Conservation (phyloP, 371 early-diverging fungal species). For the Amoeboaphelidium protococcarum region DNA sequence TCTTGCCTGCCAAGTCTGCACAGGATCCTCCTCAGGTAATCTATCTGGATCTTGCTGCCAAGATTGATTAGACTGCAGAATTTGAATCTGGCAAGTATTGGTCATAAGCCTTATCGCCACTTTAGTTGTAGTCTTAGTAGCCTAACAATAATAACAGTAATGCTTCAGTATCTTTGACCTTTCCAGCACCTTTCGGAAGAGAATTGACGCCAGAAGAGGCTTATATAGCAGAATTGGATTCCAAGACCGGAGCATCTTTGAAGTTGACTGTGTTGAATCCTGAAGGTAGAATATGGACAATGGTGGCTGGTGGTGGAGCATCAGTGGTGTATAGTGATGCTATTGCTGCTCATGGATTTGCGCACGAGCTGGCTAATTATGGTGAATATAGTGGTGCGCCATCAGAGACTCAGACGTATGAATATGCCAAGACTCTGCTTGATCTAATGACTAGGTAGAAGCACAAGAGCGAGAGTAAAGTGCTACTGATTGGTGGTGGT, state of each 20-base stretch:
- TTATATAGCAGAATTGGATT: constrained; percentile 83
- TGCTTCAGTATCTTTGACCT: constrained; percentile 66
- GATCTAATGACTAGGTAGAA: constrained; percentile 83
- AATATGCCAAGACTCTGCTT: constrained; percentile 88
- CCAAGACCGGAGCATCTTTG: constrained; percentile 91
- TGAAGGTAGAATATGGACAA: constrained; percentile 88
- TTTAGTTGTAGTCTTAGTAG: no score
- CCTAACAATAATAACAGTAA: no score
- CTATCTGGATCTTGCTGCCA: constrained; percentile 87
- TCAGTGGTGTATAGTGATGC: constrained; percentile 85
- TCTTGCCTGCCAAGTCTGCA: constrained; percentile 29
- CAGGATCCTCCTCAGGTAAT: constrained; percentile 57
- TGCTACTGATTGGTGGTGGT: constrained; percentile 91
- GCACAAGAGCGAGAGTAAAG: constrained; percentile 61
- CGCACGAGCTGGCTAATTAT: constrained; percentile 87
- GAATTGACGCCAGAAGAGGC: constrained; percentile 85
- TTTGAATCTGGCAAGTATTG: constrained; percentile 56
- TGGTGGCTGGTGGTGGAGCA: constrained; percentile 97
- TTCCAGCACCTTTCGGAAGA: constrained; percentile 94
- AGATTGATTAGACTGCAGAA: constrained; percentile 92
- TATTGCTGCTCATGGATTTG: constrained; percentile 77
- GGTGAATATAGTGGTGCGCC: constrained; percentile 97
- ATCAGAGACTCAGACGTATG: constrained; percentile 88
- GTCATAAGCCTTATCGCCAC: constrained; percentile 14
- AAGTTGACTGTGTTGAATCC: constrained; percentile 86